Percentiles rank a stretch among this genome's conserved stretches.
phyloP scores from a whole-genome alignment of 257 asterid species.

The Petrea volubilis region DNA sequence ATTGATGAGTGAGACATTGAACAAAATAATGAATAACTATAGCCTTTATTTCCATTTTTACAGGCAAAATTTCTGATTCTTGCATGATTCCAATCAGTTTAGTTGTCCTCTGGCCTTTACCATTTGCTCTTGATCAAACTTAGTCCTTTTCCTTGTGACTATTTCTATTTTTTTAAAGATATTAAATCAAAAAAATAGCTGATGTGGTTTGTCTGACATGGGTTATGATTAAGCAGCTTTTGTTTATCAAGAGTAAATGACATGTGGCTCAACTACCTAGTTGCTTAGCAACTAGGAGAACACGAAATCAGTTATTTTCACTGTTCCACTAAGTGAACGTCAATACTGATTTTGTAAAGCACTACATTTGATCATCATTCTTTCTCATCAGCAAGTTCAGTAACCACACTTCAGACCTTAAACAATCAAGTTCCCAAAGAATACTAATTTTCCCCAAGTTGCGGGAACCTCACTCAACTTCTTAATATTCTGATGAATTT shows the following conservation, averaged over 20 bases:
- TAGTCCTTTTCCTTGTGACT: background rate
- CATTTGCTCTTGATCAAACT: background rate
- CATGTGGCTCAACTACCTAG: background rate
- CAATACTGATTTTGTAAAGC: background rate
- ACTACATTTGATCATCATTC: background rate
- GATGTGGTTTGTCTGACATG: background rate
- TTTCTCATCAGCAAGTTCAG: background rate
- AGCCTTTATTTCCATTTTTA: background rate
- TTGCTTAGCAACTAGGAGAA: background rate
- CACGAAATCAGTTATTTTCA: background rate
- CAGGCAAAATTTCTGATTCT: background rate
- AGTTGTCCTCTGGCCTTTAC: background rate
- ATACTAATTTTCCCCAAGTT: background rate
- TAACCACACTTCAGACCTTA: conserved; percentile 2
- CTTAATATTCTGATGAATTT: background rate
- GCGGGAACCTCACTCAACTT: background rate
- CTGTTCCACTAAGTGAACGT: background rate
- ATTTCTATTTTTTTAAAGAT: background rate
- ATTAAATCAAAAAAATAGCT: background rate
- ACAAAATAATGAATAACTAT: background rate
- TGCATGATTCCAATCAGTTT: background rate
- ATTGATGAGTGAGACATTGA: background rate
- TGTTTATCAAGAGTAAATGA: conserved; percentile 3
- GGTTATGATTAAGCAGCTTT: background rate
- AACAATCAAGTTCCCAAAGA: background rate